Evolutionary conservation across 495 filamentous ascomycete genomes (phyloP), one percentile per base, ranked within the genome.

Genomic region (Neurospora sp.): DNA sequence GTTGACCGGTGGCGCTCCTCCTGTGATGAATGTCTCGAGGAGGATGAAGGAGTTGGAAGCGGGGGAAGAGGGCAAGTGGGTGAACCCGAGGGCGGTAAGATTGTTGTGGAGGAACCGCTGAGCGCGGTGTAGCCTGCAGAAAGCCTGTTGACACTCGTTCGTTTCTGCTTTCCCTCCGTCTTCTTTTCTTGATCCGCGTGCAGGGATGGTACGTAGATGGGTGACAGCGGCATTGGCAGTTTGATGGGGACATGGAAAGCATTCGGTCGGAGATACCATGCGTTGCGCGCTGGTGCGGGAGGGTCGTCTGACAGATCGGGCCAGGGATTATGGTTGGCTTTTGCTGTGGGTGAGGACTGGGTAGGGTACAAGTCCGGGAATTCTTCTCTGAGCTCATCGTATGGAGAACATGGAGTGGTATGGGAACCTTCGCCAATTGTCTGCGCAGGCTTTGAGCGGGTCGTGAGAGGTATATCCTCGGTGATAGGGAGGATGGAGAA

Each of bases 321-420:
- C 78, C 78, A 77, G 42, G 75, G 74, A 73, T 79, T 78, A 40
- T 69, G 5, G 38, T 40, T 69, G 21, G 45, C 39, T 36, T 66
- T 34, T 36, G 54, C 54, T 66, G 54, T 34, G 54, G 54, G 15
- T 36, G 54, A 66, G 28, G 54, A 66, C 54, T 66, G 54, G 24
- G 13, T 9, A 66, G 54, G 28, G 11, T 15, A 66, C 36, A 43
- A 5, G 38, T 71, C 66, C 2, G n/a, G 37, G 17, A 59, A 54
- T 17, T 73, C 54, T 36, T 66, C 34, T 66, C 28, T 34, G 31
- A 66, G 15, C 15, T 66, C 28, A 36, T 66, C 54, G 7, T 66
- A 66, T 66, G 54, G 2, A 28, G 28, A 34, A 34, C 11, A 19
- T 34, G 54, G 54, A 2, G 4, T 17, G 54, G 54, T 66, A 66